Percentiles rank a stretch among this genome's conserved stretches.
These are phyloP conservation scores for Phytophthora pluvialis DNA, from an alignment of 352 stramenopile genomes.

Conservation along the genomic window DNA sequence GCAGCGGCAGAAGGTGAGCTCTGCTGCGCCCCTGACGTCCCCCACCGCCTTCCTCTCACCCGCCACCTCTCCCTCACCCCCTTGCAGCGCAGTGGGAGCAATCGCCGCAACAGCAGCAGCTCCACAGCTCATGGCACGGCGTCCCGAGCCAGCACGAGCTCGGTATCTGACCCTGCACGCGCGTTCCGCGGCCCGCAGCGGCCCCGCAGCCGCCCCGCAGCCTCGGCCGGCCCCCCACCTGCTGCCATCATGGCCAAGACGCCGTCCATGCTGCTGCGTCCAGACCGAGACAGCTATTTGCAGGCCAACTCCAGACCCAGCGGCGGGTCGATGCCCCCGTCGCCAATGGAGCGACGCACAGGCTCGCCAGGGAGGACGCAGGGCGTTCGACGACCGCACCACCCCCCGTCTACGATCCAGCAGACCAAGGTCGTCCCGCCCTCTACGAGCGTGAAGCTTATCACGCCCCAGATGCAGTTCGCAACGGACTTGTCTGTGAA, in stretches of 20 bases:
- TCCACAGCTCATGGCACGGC: slow-evolving; percentile 12
- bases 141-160: slow-evolving; percentile 17
- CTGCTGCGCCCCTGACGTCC: neutral
- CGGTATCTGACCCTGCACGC: slow-evolving; percentile 11
- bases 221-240: slow-evolving; percentile 2
- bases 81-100: slow-evolving; percentile 37
- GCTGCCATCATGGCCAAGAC: slow-evolving; percentile 50
- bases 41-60: neutral
- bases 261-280: slow-evolving; percentile 46
- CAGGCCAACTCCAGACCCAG: slow-evolving; percentile 26
- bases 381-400: neutral
- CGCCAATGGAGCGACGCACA: slow-evolving; percentile 15
- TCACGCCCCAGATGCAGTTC: slow-evolving; percentile 64
- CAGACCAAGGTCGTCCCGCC: slow-evolving; percentile 35
- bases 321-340: slow-evolving; percentile 1
- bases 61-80: slow-evolving; percentile 1
- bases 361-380: neutral
- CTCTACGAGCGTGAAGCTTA: slow-evolving; percentile 56
- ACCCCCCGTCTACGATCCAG: slow-evolving; percentile 20
- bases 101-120: slow-evolving; percentile 27
- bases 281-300: slow-evolving; percentile 29
- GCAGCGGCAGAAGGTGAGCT: slow-evolving; percentile 74
- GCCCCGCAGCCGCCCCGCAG: slow-evolving; percentile 39
- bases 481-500: slow-evolving; percentile 63
- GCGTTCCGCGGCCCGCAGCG: slow-evolving; percentile 31